Percentiles rank a stretch among this genome's conserved stretches.
Conservation (phyloP, 2,329 filamentous ascomycete genomes). For the Diaporthe citrichinensis region DNA sequence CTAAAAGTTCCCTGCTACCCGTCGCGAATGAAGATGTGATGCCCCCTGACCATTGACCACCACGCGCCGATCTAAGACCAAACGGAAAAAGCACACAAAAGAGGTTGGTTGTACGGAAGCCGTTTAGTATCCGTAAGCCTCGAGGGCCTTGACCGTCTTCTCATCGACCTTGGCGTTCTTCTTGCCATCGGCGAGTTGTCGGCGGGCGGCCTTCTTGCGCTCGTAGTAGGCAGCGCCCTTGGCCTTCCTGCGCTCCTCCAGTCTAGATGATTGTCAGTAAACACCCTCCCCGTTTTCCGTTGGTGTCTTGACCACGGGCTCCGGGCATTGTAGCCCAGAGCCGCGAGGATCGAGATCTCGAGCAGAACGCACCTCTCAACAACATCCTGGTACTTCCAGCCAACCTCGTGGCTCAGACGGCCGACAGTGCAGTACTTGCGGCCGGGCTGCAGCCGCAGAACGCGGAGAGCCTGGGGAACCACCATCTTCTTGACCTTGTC, state of each 20-base stretch:
- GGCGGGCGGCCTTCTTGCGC: slow-evolving; percentile 97
- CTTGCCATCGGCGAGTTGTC: slow-evolving; percentile 92
- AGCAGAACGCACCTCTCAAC: slow-evolving; percentile 85
- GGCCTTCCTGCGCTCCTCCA: slow-evolving; percentile 99
- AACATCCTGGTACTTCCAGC: slow-evolving; percentile 99
- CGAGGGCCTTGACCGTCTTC: slow-evolving; percentile 90
- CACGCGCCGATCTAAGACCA: slow-evolving; percentile 44
- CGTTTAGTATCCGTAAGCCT: slow-evolving; percentile 89
- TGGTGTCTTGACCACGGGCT: neutral
- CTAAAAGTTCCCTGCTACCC: slow-evolving; percentile 39
- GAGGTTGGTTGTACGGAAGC: slow-evolving; percentile 42
- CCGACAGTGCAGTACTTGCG: slow-evolving; percentile 99
- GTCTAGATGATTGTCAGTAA: slow-evolving; percentile 67
- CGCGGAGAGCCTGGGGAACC: slow-evolving; percentile 96
- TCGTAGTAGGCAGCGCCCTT: slow-evolving; percentile 99
- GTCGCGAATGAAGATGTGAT: slow-evolving; percentile 42
- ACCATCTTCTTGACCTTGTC: slow-evolving; percentile 99
- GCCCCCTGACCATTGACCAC: slow-evolving; percentile 42
- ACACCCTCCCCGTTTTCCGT: slow-evolving; percentile 41
- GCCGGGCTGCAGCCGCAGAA: slow-evolving; percentile 97
- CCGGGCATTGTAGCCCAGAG: neutral
- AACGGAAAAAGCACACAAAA: slow-evolving; percentile 42
- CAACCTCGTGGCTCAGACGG: slow-evolving; percentile 97
- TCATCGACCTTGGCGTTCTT: slow-evolving; percentile 89
- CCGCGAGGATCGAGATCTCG: neutral